Conservation (phyloP, 805 yeast species). For the Suhomyces sp. region DNA sequence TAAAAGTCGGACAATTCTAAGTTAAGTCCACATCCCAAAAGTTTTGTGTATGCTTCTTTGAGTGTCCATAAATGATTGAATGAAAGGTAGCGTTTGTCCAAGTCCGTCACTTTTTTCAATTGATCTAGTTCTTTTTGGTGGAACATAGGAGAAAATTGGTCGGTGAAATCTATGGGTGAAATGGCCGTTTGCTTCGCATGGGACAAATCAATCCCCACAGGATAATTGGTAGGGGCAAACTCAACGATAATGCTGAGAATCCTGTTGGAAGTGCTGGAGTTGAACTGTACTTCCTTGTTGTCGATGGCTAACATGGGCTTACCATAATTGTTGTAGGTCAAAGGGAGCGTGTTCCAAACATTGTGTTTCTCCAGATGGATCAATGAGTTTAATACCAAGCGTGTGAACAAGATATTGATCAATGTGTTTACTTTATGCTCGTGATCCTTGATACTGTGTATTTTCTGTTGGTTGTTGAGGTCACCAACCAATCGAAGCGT, state of each 20-base stretch:
- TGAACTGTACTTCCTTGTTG: slow-evolving; percentile 40
- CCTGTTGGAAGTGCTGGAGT: slow-evolving; percentile 58
- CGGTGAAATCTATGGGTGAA: slow-evolving; percentile 27
- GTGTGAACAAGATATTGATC: slow-evolving; percentile 46
- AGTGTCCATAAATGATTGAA: slow-evolving; percentile 74
- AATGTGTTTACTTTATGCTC: slow-evolving; percentile 39
- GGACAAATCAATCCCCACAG: slow-evolving; percentile 40
- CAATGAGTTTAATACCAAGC: slow-evolving; percentile 38
- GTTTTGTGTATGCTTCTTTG: slow-evolving; percentile 74
- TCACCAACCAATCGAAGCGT: slow-evolving; percentile 45
- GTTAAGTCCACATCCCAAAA: slow-evolving; percentile 57
- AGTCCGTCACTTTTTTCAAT: slow-evolving; percentile 24
- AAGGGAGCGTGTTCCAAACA: slow-evolving; percentile 24
- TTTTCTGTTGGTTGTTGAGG: slow-evolving; percentile 38
- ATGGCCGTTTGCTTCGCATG: slow-evolving; percentile 30
- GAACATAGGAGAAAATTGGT: slow-evolving; percentile 26
- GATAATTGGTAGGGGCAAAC: slow-evolving; percentile 16
- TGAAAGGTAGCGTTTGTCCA: slow-evolving; percentile 21
- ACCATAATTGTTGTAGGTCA: slow-evolving; percentile 45
- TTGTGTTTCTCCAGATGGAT: slow-evolving; percentile 15
- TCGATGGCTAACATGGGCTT: slow-evolving; percentile 49
- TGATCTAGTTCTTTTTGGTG: slow-evolving; percentile 1
- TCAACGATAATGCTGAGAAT: slow-evolving; percentile 47
- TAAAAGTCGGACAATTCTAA: slow-evolving; percentile 11
- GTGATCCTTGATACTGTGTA: slow-evolving; percentile 39